Percentiles rank a stretch among this genome's conserved stretches.
Conservation (phyloP, 2,329 filamentous ascomycete species). For the Phaeosphaeriaceae sp. region DNA sequence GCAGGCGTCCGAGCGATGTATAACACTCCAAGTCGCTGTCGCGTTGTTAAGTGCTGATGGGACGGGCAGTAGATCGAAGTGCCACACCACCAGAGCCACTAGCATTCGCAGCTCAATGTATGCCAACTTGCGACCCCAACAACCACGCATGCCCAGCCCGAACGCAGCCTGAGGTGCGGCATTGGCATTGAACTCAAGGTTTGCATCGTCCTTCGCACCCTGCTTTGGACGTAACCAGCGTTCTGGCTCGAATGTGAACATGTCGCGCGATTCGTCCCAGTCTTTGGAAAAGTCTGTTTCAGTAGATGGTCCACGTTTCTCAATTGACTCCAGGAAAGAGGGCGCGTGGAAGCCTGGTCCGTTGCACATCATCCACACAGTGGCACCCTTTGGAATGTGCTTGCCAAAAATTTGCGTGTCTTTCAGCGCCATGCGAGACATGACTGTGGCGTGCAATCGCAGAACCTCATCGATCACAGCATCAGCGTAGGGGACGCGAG, state of each 20-base stretch:
- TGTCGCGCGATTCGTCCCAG: conserved; percentile 36
- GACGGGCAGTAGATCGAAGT: conserved; percentile 27
- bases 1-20: conserved; percentile 4
- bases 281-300: conserved; percentile 28
- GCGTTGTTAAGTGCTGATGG: neutral
- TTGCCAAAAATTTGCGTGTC: conserved; percentile 54
- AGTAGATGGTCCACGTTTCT: conserved; percentile 36
- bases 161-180: conserved; percentile 36
- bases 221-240: conserved; percentile 55
- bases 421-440: conserved; percentile 39
- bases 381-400: conserved; percentile 50
- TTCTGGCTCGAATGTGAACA: conserved; percentile 48
- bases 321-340: conserved; percentile 31
- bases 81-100: conserved; percentile 38
- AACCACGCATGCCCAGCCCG: conserved; percentile 32
- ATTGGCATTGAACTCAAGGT: conserved; percentile 19
- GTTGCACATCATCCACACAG: conserved; percentile 36
- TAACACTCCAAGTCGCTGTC: conserved; percentile 1
- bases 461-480: conserved; percentile 53
- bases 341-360: conserved; percentile 18
- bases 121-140: conserved; percentile 36
- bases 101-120: conserved; percentile 37
- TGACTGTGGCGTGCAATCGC: conserved; percentile 35
- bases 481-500: conserved; percentile 53
- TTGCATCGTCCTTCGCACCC: conserved; percentile 18